Evolutionary conservation across 345 rosid genomes (phyloP), one percentile per base, ranked within the genome.

Genomic region (Nephelium lappaceum): DNA sequence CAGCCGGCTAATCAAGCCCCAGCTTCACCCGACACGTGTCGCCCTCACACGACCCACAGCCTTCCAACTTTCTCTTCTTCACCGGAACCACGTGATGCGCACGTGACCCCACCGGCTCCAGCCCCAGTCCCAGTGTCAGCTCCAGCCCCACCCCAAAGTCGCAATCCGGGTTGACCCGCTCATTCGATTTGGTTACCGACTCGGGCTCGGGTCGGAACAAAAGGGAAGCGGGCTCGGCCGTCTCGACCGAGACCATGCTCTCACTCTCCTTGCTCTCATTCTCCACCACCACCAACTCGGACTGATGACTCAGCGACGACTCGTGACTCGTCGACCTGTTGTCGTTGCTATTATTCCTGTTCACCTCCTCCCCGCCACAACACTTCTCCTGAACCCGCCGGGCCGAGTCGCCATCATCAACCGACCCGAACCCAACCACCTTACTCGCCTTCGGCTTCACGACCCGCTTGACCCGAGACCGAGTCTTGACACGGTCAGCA

Each of bases 301-400:
- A 91, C 83, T 90, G 92, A 79, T 94, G 97, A 83, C 99, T 94
- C 90, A 96, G 86, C 5, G 97, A 88, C 4, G 97, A 96, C 21
- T 91, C 97, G 75, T 91, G 99, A 62, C 99, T 95, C 75, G 89
- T 86, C 67, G 91, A 87, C 79, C 92, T 85, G 27, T 60, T 60
- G 25, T 51, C 18, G 18, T 51, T 51, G 18, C 18, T 15, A 14
- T 51, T 51, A 14, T 51, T 51, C 43, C 7, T 41, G 80, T 84
- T 84, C 83, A 78, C 57, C 75, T 84, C 89, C 6, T 82, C 36
- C 36, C 36, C 86, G 3, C 71, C 72, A 14, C 38, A 74, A 49
- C 21, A 27, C 69, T 12, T 47, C 45, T 19, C 74, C 41, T 65
- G 71, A 19, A 14, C 31, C 31, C 31, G 38, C 71, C 71, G 78